phyloP scores from a whole-genome alignment of 208 protist species.

The Crithidia bombi region DNA sequence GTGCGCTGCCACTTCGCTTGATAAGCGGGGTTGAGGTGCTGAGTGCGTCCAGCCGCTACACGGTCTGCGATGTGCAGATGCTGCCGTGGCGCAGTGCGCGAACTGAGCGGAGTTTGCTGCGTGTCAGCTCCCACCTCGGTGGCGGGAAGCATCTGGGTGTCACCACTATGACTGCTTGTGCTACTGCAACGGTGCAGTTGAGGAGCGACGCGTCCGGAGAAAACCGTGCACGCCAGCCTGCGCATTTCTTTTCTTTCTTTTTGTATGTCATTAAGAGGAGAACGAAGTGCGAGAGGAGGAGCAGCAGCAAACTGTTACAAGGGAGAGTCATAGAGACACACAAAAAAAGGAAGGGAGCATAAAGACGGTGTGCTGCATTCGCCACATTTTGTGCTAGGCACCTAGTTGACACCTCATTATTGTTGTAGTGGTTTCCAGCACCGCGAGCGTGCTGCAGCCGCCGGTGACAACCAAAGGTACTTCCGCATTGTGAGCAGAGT shows the following conservation, averaged over 20 bases:
- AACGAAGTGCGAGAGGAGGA: not conserved
- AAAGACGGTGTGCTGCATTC: no score
- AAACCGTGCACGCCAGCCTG: not conserved
- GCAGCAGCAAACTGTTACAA: not conserved
- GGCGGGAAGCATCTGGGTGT: not conserved
- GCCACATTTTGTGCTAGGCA: no score
- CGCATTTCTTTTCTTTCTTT: not conserved
- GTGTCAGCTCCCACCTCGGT: not conserved
- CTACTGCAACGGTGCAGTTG: not conserved
- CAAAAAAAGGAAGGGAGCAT: not conserved
- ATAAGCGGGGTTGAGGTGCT: conserved; percentile 9
- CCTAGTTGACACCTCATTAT: no score
- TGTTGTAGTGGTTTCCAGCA: no score
- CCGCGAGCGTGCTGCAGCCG: no score
- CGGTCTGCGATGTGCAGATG: not conserved
- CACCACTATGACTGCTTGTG: not conserved
- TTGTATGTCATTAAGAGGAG: not conserved
- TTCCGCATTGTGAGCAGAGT: no score
- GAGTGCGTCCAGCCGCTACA: not conserved
- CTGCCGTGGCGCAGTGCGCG: not conserved
- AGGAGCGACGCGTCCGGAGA: not conserved
- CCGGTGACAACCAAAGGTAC: no score
- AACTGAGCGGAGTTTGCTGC: not conserved
- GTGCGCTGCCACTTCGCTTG: conserved; percentile 11
- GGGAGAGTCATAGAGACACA: not conserved